Evolutionary conservation across 768 basidiomycete species (phyloP), one percentile per base, ranked within the genome.

Genomic region (Kockovaella imperatae): DNA sequence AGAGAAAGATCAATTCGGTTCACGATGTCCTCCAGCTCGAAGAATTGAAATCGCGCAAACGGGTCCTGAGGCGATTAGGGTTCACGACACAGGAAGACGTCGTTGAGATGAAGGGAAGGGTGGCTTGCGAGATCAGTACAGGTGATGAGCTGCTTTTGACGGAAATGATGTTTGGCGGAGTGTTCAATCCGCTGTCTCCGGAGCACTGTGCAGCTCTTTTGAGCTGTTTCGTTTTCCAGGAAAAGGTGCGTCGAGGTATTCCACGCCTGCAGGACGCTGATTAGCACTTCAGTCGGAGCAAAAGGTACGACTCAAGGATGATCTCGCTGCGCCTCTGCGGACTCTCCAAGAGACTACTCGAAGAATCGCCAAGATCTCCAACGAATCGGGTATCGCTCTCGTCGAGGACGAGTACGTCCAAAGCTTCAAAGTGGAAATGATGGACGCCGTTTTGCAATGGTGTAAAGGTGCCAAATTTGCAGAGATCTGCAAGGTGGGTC

Each of bases 401-500:
- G 82, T 86, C 45, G 93, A 97, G 70, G 85, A 95, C 49, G 88
- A 93, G 54, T 99, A 99, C 69, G 87, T 99, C 1, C 77, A 83
- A 45, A 88, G 86, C 10, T 99, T 99, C 81, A 97, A 96, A 73
- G 87, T 95, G 17, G 93, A 96, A 64, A 80, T 99, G 42, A 99
- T 97, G 90, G 95, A 97, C 56, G 87, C 87, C 0, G 95, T 97
- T 8, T 78, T 89, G 29, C 86, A 89, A 53, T 99, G 95, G 95
- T 97, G 93, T 74, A 82, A 87, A n/a, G 95, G 95, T 3, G 87
- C 90, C 14, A 87, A 87, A 23, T 99, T 99, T 73, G 76, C 85
- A 1, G 93, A 99, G 21, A 89, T 96, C 47, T 89, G 87, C 79
- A 95, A 95, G 80, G 91, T 86, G 35, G 25, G 77, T 59, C 6